A percentile compares a stretch with the other conserved stretches of the same genome.
Evolutionary conservation across 2,329 filamentous ascomycete genomes (phyloP).

Genomic region (Botrytis porri): DNA sequence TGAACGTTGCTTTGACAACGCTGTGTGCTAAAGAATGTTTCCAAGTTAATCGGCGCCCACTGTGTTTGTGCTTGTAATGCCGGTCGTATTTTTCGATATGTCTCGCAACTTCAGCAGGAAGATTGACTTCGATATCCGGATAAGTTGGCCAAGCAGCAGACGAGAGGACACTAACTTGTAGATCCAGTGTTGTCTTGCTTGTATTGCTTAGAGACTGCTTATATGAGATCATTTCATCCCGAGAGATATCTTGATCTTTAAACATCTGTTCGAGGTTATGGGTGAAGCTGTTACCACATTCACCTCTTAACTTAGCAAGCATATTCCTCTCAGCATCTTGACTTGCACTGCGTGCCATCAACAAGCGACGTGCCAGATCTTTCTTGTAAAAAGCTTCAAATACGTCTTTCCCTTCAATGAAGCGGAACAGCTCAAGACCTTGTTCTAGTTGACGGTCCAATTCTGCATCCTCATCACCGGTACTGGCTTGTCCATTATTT

Average conservation of each 20-base stretch:
- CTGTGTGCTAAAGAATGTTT: slow-evolving; percentile 93
- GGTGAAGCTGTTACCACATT: slow-evolving; percentile 92
- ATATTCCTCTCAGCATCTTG: slow-evolving; percentile 95
- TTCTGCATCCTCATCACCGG: slow-evolving; percentile 86
- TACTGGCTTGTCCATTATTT: slow-evolving; percentile 61
- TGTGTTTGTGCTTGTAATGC: slow-evolving; percentile 88
- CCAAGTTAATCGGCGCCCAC: slow-evolving; percentile 82
- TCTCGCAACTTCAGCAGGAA: slow-evolving; percentile 72
- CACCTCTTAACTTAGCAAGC: slow-evolving; percentile 84
- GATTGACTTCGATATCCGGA: slow-evolving; percentile 65
- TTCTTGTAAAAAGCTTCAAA: slow-evolving; percentile 99
- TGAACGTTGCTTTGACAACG: slow-evolving; percentile 76
- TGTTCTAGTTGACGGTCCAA: slow-evolving; percentile 90
- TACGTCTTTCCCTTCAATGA: slow-evolving; percentile 94
- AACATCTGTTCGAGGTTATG: slow-evolving; percentile 99
- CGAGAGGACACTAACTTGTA: slow-evolving; percentile 88
- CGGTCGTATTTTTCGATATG: slow-evolving; percentile 77
- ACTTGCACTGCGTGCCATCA: slow-evolving; percentile 90
- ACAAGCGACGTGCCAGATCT: slow-evolving; percentile 80
- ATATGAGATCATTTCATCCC: slow-evolving; percentile 90
- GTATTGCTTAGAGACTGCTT: slow-evolving; percentile 60
- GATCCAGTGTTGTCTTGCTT: slow-evolving; percentile 57
- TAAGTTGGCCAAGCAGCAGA: slow-evolving; percentile 92
- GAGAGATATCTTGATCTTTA: slow-evolving; percentile 90
- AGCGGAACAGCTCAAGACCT: slow-evolving; percentile 90